Evolutionary conservation across 2,329 filamentous ascomycete genomes (phyloP), one percentile per base, ranked within the genome.

Genomic region (Phialemonium atrogriseum): DNA sequence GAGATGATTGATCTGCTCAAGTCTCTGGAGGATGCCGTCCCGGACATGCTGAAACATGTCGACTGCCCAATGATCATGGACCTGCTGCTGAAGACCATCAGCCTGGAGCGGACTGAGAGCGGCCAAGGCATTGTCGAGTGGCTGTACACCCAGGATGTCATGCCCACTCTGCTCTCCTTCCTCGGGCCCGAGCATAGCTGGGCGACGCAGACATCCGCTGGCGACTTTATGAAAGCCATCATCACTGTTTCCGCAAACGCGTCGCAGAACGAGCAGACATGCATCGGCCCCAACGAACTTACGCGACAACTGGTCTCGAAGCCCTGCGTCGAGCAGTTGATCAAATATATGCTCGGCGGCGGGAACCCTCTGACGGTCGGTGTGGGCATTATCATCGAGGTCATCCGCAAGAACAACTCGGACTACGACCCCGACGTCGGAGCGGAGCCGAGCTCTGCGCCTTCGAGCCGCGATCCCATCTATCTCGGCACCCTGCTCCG

Each of bases 31-130:
- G 76, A 80, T 32, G 83, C 91, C 24, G 77, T 98, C 14, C 70
- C 84, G 10, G 79, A 87, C 42, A 82, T 98, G 63, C 70, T 98
- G 35, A 81, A 83, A 48, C 91, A 98, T 55, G 86, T 98, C 20
- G 91, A 98, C 55, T 94, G 86, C 46, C 89, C 91, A 0, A 94
- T 95, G 81, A 80, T 98, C 23, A 98, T 98, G 91, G 91, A 98
- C 55, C 66, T 98, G 13, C 62, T 98, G 31, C 69, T 98, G 41
- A 96, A 96, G 59, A 95, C 96, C 37, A 94, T 98, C 50, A 94
- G 86, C 46, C 67, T 98, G 37, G 91, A 98, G 56, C 89, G 93
- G 50, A 83, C 79, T 20, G 89, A 96, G 44, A 84, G 81, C 30
- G 89, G 88, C 5, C 82, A 88, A 52, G 91, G 89, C 32, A 86